Evolutionary conservation across 225 moss, liverwort and hornwort genomes (phyloP).

Genomic region (Straminergon stramineum): DNA sequence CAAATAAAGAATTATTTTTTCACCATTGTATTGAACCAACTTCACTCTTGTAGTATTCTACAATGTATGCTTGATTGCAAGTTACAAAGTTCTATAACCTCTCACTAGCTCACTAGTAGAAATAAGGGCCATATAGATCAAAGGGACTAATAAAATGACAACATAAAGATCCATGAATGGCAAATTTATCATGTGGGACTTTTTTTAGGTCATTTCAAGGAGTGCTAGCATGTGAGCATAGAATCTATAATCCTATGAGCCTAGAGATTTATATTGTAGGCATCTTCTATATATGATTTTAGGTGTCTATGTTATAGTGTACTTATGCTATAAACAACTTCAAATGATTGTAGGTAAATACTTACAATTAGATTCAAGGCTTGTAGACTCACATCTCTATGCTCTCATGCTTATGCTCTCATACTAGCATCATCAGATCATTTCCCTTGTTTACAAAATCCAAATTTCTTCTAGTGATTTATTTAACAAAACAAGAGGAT

Average conservation of each 20-base stretch:
- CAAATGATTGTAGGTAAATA: too few relatives aligned
- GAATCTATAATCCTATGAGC: too few relatives aligned
- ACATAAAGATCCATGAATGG: background rate
- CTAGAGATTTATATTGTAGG: too few relatives aligned
- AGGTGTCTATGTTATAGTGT: too few relatives aligned
- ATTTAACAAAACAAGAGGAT: background rate
- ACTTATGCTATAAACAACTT: too few relatives aligned
- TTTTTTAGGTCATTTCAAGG: background rate
- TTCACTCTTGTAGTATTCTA: background rate
- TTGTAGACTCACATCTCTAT: too few relatives aligned
- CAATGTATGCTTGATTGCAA: background rate
- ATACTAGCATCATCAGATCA: too few relatives aligned
- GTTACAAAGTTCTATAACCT: background rate
- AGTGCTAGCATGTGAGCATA: too few relatives aligned
- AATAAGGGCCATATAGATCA: too few relatives aligned
- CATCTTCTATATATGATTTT: too few relatives aligned
- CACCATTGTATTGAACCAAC: background rate
- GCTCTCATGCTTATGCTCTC: too few relatives aligned
- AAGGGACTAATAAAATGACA: background rate
- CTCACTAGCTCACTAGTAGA: accelerated
- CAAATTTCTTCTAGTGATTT: background rate
- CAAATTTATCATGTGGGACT: background rate
- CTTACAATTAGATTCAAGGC: too few relatives aligned
- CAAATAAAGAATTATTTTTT: background rate
- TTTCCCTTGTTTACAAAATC: accelerated